These are phyloP conservation scores for Xylariaceae sp. DNA, from an alignment of 2,329 filamentous ascomycete genomes.

Conservation along the genomic window DNA sequence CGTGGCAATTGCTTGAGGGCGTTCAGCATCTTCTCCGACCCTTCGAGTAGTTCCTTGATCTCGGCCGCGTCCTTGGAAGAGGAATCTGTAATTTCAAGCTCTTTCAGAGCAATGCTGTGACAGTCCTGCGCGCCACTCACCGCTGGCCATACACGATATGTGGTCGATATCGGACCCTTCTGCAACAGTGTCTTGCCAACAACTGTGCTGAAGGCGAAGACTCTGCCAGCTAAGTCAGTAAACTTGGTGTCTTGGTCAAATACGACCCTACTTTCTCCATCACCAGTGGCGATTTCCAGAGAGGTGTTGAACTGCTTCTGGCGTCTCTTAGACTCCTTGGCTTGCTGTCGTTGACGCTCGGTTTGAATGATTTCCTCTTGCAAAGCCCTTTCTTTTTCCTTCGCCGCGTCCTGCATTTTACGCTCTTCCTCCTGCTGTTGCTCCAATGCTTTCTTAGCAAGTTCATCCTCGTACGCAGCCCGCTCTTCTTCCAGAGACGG, in stretches of 20 bases:
- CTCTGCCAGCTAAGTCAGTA: constrained; percentile 58
- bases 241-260: constrained; percentile 65
- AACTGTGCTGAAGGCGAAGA: constrained; percentile 64
- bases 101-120: constrained; percentile 68
- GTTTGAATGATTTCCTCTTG: constrained; percentile 67
- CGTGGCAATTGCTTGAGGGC: constrained; percentile 62
- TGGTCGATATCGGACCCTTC: constrained; percentile 59
- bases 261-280: constrained; percentile 40
- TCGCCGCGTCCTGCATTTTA: constrained; percentile 50
- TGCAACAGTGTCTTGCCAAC: constrained; percentile 62
- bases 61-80: constrained; percentile 53
- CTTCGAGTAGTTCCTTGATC: constrained; percentile 71
- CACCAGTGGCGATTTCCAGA: constrained; percentile 32
- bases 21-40: constrained; percentile 71
- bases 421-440: constrained; percentile 49
- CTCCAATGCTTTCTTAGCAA: constrained; percentile 55
- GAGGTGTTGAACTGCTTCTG: constrained; percentile 42
- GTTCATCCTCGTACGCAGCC: constrained; percentile 70
- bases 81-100: constrained; percentile 53
- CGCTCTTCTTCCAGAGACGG: constrained; percentile 88
- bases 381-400: constrained; percentile 65
- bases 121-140: constrained; percentile 49
- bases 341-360: constrained; percentile 59
- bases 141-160: constrained; percentile 68
- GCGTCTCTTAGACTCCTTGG: constrained; percentile 59